Conservation (phyloP, 208 protist genomes). For the Willaertia magna region DNA sequence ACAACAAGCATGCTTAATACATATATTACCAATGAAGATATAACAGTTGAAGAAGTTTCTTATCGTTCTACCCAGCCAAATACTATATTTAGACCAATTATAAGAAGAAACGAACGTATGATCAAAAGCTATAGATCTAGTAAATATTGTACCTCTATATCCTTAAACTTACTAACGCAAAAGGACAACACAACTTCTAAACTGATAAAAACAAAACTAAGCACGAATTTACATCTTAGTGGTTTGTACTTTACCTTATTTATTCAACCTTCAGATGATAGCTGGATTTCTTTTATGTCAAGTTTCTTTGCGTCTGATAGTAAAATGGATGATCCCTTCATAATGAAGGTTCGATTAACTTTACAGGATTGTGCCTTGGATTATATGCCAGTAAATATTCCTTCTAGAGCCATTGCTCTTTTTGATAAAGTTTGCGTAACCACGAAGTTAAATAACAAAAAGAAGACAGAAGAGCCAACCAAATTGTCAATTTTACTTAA, state of each 20-base stretch:
- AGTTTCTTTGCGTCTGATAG: neutral
- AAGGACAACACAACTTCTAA: no score
- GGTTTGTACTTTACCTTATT: no score
- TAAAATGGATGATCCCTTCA: neutral
- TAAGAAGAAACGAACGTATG: neutral
- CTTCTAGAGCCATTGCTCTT: neutral
- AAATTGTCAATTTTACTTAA: no score
- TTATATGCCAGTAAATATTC: neutral
- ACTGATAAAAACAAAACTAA: no score
- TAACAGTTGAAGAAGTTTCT: neutral
- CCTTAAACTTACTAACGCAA: no score
- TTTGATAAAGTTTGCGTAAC: no score
- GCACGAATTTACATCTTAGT: no score
- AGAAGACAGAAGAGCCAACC: no score
- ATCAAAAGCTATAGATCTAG: neutral
- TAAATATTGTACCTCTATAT: neutral
- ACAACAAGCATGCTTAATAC: neutral
- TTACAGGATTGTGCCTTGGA: neutral
- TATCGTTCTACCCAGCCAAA: no score
- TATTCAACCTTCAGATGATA: no score
- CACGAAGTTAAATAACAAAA: no score
- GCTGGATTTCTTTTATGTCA: neutral
- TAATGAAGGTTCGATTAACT: neutral
- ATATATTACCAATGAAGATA: neutral
- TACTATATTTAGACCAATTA: no score